These are phyloP conservation scores for Verbascum thapsus DNA, from an alignment of 257 asterid species.

Conservation along the genomic window DNA sequence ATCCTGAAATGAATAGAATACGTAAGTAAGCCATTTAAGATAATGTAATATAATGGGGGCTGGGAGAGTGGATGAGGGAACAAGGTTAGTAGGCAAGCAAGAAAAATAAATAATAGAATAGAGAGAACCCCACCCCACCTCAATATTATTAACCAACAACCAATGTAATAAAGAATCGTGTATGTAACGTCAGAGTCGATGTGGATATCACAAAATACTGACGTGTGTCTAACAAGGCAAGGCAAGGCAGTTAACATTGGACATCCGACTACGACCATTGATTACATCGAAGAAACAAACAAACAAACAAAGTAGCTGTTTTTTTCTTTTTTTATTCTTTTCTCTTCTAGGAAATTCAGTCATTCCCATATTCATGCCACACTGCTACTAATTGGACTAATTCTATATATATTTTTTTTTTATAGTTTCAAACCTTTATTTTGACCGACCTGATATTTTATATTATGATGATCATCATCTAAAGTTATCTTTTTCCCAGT, in stretches of 20 bases:
- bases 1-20: neutral
- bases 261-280: slow-evolving; percentile 48
- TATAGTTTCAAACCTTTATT: too few species aligned
- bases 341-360: slow-evolving; percentile 28
- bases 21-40: neutral
- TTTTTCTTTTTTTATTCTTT: too few species aligned
- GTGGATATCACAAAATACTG: slow-evolving; percentile 53
- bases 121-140: neutral
- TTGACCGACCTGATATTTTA: too few species aligned
- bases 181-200: slow-evolving; percentile 48
- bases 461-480: too few species aligned
- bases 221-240: slow-evolving; percentile 34
- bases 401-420: too few species aligned
- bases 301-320: slow-evolving; percentile 46
- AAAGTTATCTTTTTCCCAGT: too few species aligned
- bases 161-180: slow-evolving; percentile 19
- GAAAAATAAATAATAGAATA: too few species aligned
- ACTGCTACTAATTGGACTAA: too few species aligned
- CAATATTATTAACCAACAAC: slow-evolving; percentile 24
- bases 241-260: slow-evolving; percentile 34
- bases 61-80: neutral
- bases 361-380: neutral
- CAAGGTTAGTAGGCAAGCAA: slow-evolving; percentile 10
- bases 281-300: slow-evolving; percentile 45
- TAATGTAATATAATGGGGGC: slow-evolving; percentile 13